A percentile compares a stretch with the other conserved stretches of the same genome.
phyloP scores from a whole-genome alignment of 768 basidiomycete genomes.

The Lentinula guzmanii region DNA sequence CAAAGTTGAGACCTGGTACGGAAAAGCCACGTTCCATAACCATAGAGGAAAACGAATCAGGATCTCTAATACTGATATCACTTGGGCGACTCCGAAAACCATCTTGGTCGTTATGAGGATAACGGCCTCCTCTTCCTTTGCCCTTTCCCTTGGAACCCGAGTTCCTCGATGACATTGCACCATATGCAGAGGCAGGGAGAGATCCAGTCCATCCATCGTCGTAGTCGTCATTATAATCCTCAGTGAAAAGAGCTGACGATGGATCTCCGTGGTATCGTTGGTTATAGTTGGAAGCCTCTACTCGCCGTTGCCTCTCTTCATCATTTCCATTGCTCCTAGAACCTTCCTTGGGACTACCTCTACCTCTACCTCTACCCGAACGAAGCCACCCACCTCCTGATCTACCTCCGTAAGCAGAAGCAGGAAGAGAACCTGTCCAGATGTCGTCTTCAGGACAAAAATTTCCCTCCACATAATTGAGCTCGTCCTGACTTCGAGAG shows the following conservation, averaged over 20 bases:
- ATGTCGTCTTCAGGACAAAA: not conserved
- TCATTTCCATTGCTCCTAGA: not conserved
- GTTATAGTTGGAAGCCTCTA: too few species aligned
- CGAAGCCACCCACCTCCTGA: not conserved
- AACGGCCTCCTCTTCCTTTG: not conserved
- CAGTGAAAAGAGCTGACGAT: too few species aligned
- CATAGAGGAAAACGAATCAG: too few species aligned
- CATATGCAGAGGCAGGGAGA: not conserved
- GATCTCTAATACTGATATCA: not conserved
- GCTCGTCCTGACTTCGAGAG: too few species aligned
- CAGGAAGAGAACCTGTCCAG: conserved; percentile 1
- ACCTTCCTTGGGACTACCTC: not conserved
- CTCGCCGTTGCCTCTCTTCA: too few species aligned
- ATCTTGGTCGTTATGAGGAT: not conserved
- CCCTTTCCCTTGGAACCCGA: not conserved
- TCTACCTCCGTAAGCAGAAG: not conserved
- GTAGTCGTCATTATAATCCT: not conserved
- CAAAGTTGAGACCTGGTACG: too few species aligned
- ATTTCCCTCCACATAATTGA: not conserved
- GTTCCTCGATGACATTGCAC: not conserved
- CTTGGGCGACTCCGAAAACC: not conserved
- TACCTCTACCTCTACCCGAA: not conserved
- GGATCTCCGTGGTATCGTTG: too few species aligned
- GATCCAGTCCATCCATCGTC: conserved; percentile 2
- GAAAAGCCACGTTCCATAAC: too few species aligned